phyloP scores from a whole-genome alignment of 345 rosid genomes.

The Rhodamnia rubescens region DNA sequence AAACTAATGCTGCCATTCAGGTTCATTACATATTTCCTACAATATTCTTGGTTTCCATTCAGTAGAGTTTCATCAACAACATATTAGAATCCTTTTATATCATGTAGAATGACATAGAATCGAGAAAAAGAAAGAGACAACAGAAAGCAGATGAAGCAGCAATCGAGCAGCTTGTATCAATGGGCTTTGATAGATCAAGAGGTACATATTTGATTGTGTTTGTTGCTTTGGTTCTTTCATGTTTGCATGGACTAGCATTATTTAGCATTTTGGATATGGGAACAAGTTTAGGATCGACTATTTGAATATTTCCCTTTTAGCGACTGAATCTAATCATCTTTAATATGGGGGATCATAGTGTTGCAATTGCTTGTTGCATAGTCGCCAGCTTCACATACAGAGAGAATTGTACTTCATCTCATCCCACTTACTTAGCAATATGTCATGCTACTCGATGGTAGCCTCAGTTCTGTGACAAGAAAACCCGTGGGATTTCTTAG shows the following conservation, averaged over 20 bases:
- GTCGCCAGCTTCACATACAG: neutral
- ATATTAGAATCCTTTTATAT: neutral
- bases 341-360: neutral
- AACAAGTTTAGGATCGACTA: neutral
- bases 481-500: neutral
- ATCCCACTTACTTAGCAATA: neutral
- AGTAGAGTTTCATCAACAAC: neutral
- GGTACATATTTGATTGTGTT: slow-evolving; percentile 24
- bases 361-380: neutral
- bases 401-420: neutral
- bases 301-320: neutral
- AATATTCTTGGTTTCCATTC: neutral
- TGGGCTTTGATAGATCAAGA: slow-evolving; percentile 81
- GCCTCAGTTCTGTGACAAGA: neutral
- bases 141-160: slow-evolving; percentile 13
- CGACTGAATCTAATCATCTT: neutral
- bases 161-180: slow-evolving; percentile 54
- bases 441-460: neutral
- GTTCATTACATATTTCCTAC: slow-evolving; percentile 10
- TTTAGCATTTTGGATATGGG: neutral
- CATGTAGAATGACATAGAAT: slow-evolving; percentile 48
- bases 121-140: slow-evolving; percentile 62
- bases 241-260: neutral
- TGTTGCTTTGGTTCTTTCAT: neutral
- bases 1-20: slow-evolving; percentile 57